phyloP scores from a whole-genome alignment of 305 asterid genomes.

The Fraxinus paxiana region DNA sequence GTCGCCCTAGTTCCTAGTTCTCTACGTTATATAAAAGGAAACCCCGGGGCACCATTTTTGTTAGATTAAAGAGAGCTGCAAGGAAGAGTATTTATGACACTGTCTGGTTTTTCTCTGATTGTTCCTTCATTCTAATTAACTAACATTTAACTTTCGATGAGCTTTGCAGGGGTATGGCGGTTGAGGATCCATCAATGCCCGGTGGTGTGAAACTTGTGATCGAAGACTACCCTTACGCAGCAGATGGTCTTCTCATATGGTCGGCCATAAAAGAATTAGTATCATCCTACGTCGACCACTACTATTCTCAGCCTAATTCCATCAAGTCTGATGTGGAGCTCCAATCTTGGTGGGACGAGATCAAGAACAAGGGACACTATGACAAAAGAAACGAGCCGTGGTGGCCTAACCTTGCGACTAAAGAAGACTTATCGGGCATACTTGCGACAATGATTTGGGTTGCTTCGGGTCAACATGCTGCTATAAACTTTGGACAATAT shows the following conservation, averaged over 20 bases:
- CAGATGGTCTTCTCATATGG: conserved; percentile 84
- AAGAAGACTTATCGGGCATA: conserved; percentile 55
- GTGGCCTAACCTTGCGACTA: conserved; percentile 70
- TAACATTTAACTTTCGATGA: neutral
- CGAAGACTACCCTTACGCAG: conserved; percentile 84
- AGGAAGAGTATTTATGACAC: neutral
- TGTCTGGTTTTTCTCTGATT: neutral
- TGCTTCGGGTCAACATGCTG: conserved; percentile 82
- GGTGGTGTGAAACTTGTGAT: conserved; percentile 65
- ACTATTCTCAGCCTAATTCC: conserved; percentile 49
- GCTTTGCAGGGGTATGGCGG: conserved; percentile 65
- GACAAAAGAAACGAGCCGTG: conserved; percentile 65
- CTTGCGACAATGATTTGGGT: conserved; percentile 67
- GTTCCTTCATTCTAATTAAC: neutral
- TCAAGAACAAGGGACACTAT: conserved; percentile 59
- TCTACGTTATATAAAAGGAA: neutral
- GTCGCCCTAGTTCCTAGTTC: neutral
- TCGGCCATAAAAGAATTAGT: conserved; percentile 63
- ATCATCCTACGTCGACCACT: conserved; percentile 56
- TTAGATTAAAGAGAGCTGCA: neutral
- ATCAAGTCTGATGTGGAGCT: conserved; percentile 64
- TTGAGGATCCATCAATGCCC: conserved; percentile 67
- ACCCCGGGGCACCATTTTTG: neutral
- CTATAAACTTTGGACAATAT: conserved; percentile 78
- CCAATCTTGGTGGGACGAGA: conserved; percentile 86